Evolutionary conservation across 2,329 filamentous ascomycete species (phyloP).

Genomic region (Colletotrichum kahawae): DNA sequence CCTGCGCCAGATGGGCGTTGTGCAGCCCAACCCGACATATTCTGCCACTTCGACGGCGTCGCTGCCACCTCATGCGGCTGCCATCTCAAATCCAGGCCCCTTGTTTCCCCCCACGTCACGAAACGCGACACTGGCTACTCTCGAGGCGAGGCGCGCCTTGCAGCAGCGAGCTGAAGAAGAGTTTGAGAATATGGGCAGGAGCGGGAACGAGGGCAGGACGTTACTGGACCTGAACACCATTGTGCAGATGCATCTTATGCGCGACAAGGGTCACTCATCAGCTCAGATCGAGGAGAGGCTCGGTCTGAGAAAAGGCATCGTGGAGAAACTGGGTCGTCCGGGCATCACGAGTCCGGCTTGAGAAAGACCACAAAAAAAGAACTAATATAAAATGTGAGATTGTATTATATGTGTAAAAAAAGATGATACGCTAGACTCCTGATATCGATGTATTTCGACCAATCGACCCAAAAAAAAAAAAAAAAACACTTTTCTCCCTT

Average conservation of each 20-base stretch:
- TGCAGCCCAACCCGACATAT: slow-evolving; percentile 57
- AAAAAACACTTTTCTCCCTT: neutral
- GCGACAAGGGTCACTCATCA: slow-evolving; percentile 40
- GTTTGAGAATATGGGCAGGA: slow-evolving; percentile 42
- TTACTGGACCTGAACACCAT: slow-evolving; percentile 55
- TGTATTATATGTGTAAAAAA: slow-evolving; percentile 15
- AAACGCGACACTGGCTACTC: slow-evolving; percentile 54
- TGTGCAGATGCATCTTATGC: slow-evolving; percentile 50
- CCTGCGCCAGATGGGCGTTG: slow-evolving; percentile 59
- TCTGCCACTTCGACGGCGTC: slow-evolving; percentile 55
- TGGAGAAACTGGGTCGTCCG: slow-evolving; percentile 47
- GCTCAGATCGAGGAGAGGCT: slow-evolving; percentile 52
- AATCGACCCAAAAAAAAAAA: neutral
- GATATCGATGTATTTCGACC: slow-evolving; percentile 8
- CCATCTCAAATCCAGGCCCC: slow-evolving; percentile 25
- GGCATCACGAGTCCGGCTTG: slow-evolving; percentile 30
- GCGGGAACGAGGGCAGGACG: slow-evolving; percentile 40
- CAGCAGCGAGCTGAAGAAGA: slow-evolving; percentile 50
- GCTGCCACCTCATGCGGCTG: slow-evolving; percentile 3
- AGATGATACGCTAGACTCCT: neutral
- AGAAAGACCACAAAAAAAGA: neutral
- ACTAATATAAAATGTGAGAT: neutral
- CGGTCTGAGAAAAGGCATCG: slow-evolving; percentile 48
- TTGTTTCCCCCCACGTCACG: slow-evolving; percentile 33
- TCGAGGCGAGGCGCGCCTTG: slow-evolving; percentile 52